phyloP scores from a whole-genome alignment of 192 early-diverging fungal genomes.

The Podila verticillata region DNA sequence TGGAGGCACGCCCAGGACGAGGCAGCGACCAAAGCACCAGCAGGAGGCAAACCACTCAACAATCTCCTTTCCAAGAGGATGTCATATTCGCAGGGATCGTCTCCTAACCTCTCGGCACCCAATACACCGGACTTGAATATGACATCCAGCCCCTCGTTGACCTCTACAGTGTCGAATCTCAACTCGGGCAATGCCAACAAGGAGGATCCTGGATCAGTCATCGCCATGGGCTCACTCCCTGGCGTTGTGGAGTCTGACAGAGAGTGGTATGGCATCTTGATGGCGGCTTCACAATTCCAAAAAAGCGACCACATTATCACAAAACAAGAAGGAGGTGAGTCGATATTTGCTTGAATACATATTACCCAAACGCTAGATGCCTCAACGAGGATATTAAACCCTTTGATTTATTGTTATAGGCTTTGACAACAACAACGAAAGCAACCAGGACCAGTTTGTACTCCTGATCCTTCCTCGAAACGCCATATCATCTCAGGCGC shows the following conservation, averaged over 20 bases:
- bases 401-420: too few relatives aligned
- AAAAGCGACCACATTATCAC: conserved; percentile 1
- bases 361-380: too few relatives aligned
- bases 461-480: conserved; percentile 31
- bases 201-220: conserved; percentile 18
- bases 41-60: not conserved
- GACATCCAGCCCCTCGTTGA: not conserved
- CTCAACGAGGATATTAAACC: too few relatives aligned
- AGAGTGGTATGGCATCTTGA: conserved; percentile 39
- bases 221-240: conserved; percentile 10
- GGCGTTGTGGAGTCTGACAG: conserved; percentile 20
- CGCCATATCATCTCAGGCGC: conserved; percentile 6
- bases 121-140: not conserved
- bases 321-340: not conserved
- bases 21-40: not conserved
- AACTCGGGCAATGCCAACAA: not conserved
- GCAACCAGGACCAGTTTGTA: conserved; percentile 21
- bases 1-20: conserved; percentile 38
- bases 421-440: not conserved
- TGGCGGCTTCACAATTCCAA: conserved; percentile 27
- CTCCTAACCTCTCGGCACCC: conserved; percentile 9
- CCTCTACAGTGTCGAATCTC: not conserved
- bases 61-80: conserved; percentile 19
- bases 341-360: not conserved
- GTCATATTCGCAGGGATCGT: conserved; percentile 25